These are phyloP conservation scores for Boletus rufocinnamomeus DNA, from an alignment of 768 basidiomycete species.

Conservation along the genomic window DNA sequence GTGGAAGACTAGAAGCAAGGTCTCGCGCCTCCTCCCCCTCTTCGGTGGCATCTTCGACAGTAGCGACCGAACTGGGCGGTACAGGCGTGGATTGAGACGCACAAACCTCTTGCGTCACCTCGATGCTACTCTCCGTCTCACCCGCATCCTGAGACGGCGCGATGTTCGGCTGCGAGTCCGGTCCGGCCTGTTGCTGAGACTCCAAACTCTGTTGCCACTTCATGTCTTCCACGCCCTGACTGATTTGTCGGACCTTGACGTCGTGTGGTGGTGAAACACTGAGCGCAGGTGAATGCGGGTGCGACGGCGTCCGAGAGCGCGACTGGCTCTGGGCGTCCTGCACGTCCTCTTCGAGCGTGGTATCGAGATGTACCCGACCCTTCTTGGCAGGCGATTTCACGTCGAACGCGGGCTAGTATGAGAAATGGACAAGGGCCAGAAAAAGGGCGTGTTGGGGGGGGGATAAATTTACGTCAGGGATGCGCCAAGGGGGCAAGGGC, in stretches of 20 bases:
- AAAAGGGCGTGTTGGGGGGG: constrained; percentile 22
- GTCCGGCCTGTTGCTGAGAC: constrained; percentile 14
- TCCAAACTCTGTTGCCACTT: constrained; percentile 57
- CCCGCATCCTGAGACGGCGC: constrained; percentile 1
- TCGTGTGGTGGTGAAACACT: constrained; percentile 74
- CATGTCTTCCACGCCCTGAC: constrained; percentile 77
- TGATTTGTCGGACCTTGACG: constrained; percentile 78
- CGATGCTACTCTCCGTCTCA: constrained; percentile 15
- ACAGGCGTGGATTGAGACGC: constrained; percentile 13
- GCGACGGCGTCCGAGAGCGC: constrained; percentile 35
- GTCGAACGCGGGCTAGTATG: constrained; percentile 38
- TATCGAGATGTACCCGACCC: constrained; percentile 62
- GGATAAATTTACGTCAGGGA: constrained; percentile 31
- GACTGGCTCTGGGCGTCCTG: constrained; percentile 46
- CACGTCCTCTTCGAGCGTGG: constrained; percentile 62
- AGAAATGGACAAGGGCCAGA: constrained; percentile 10
- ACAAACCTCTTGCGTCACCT: constrained; percentile 15
- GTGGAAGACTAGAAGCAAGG: constrained; percentile 25
- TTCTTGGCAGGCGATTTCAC: constrained; percentile 73
- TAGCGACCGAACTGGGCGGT: constrained; percentile 21
- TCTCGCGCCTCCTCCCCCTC: constrained; percentile 37
- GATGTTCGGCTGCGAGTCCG: constrained; percentile 10
- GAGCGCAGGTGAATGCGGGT: constrained; percentile 30
- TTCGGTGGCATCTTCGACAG: constrained; percentile 25
- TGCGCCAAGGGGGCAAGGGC: constrained; percentile 11